Evolutionary conservation across 768 basidiomycete genomes (phyloP).

Genomic region (Stropharia rugosoannulata): DNA sequence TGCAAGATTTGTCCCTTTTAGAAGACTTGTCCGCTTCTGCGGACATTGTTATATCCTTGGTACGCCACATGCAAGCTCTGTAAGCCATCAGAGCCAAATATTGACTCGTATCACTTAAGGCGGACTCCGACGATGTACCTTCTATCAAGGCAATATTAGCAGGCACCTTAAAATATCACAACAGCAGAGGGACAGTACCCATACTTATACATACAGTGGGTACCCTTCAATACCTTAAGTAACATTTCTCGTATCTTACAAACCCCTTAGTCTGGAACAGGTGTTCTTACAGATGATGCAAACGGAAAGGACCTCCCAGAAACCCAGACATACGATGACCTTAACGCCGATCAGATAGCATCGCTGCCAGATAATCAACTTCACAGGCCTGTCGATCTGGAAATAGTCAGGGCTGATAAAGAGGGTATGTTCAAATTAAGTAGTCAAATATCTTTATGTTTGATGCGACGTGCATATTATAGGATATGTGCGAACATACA

Average conservation of each 20-base stretch:
- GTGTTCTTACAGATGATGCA: conserved; percentile 40
- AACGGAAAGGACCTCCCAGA: conserved; percentile 34
- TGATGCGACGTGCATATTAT: neutral
- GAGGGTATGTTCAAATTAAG: conserved; percentile 31
- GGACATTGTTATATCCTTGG: conserved; percentile 37
- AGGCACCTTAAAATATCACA: conserved; percentile 49
- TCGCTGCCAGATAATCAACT: conserved; percentile 38
- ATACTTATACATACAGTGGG: conserved; percentile 63
- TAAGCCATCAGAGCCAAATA: neutral
- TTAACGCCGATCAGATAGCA: conserved; percentile 42
- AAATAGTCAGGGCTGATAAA: conserved; percentile 45
- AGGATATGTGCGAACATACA: conserved; percentile 51
- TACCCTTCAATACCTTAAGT: neutral
- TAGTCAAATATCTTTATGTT: neutral
- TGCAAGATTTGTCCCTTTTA: conserved; percentile 29
- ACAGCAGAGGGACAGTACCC: conserved; percentile 39
- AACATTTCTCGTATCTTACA: neutral
- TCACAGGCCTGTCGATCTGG: conserved; percentile 50
- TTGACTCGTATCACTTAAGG: conserved; percentile 34
- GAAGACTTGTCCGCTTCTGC: conserved; percentile 38
- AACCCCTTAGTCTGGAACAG: conserved; percentile 23
- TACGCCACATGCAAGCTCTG: conserved; percentile 16
- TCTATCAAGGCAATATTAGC: conserved; percentile 45
- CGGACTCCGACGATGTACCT: conserved; percentile 35
- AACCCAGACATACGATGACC: conserved; percentile 43